Conservation (phyloP, 2,329 filamentous ascomycete species). For the Curvularia eragrostidis region DNA sequence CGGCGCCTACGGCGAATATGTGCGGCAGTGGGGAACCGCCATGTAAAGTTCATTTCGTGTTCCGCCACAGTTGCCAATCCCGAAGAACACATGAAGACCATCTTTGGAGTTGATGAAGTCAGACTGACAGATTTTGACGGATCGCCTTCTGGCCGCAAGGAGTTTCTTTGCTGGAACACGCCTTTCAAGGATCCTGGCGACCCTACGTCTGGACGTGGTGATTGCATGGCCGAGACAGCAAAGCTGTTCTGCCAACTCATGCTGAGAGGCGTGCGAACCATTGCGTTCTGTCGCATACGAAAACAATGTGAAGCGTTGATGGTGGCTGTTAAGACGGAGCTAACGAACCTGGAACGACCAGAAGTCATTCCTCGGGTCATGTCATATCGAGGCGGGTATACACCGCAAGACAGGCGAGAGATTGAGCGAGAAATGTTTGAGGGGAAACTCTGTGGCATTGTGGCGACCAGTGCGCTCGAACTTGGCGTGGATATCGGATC, state of each 20-base stretch:
- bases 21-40: constrained; percentile 83
- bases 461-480: constrained; percentile 92
- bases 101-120: constrained; percentile 88
- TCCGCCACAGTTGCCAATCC: constrained; percentile 97
- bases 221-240: constrained; percentile 83
- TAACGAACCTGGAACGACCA: constrained; percentile 72
- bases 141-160: constrained; percentile 88
- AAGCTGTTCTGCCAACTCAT: constrained; percentile 90
- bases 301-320: constrained; percentile 88
- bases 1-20: constrained; percentile 85
- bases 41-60: constrained; percentile 90
- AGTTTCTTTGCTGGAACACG: constrained; percentile 98
- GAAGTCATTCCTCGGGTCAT: constrained; percentile 84
- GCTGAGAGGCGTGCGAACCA: constrained; percentile 84
- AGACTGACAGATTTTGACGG: constrained; percentile 88
- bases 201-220: constrained; percentile 83
- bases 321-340: constrained; percentile 77
- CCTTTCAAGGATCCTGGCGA: constrained; percentile 90
- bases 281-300: constrained; percentile 88
- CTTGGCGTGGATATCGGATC: constrained; percentile 94
- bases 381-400: constrained; percentile 96
- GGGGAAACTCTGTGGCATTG: constrained; percentile 88
- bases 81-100: constrained; percentile 85
- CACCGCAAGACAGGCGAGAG: constrained; percentile 81
- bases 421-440: constrained; percentile 98